phyloP scores from a whole-genome alignment of 2,329 filamentous ascomycete genomes.

The Paraphoma sp. region DNA sequence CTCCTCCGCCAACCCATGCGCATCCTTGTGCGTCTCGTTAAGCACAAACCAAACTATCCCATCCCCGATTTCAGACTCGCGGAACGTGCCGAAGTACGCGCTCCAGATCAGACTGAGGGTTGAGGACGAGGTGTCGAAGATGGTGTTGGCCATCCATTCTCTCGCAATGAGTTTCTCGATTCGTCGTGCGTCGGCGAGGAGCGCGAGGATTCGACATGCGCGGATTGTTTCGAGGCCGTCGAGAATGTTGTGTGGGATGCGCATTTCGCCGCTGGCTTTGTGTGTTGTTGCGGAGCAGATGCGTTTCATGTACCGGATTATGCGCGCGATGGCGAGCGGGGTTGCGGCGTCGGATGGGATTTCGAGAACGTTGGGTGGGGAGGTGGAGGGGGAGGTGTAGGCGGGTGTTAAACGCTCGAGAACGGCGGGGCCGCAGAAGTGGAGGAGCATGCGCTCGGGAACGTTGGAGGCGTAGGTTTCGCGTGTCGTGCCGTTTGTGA shows the following conservation, averaged over 20 bases:
- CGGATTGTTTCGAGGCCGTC: slow-evolving; percentile 5
- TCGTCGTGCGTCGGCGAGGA: slow-evolving; percentile 4
- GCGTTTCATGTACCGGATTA: slow-evolving; percentile 11
- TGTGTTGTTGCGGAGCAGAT: not conserved
- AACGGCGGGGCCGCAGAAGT: not conserved
- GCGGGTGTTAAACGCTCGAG: not conserved
- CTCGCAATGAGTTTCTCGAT: not conserved
- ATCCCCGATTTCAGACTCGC: slow-evolving; percentile 3
- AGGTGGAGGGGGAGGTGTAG: not conserved
- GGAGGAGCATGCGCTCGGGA: not conserved
- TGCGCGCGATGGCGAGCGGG: not conserved
- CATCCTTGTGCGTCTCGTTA: not conserved
- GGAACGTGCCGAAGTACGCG: not conserved
- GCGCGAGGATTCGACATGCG: slow-evolving; percentile 5
- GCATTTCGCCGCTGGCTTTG: not conserved
- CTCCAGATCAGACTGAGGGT: slow-evolving; percentile 9
- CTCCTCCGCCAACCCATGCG: slow-evolving; percentile 5
- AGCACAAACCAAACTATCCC: slow-evolving; percentile 5
- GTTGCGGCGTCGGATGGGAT: not conserved
- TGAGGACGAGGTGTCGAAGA: not conserved
- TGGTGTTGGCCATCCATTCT: not conserved
- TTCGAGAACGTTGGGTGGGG: not conserved
- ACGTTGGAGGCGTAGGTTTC: not conserved
- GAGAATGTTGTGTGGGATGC: slow-evolving; percentile 4
- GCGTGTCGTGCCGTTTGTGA: not conserved